Percentiles rank a stretch among this genome's conserved stretches.
These are phyloP conservation scores for Penicillium paxilli DNA, from an alignment of 495 filamentous ascomycete genomes.

Conservation along the genomic window DNA sequence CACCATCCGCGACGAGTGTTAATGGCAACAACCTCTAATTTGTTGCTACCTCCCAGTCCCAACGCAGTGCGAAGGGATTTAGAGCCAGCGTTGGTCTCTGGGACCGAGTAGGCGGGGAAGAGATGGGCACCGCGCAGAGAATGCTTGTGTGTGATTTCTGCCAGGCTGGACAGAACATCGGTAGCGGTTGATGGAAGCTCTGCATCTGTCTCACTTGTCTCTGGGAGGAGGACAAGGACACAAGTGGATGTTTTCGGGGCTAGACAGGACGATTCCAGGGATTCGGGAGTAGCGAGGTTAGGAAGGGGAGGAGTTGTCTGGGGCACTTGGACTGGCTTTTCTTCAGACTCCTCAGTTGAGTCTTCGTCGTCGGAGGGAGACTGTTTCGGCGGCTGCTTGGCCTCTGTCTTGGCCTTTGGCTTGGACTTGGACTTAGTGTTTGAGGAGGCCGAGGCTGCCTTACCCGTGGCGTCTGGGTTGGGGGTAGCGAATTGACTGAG, in stretches of 20 bases:
- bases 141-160: constrained; percentile 76
- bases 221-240: constrained; percentile 75
- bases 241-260: constrained; percentile 77
- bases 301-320: constrained; percentile 41
- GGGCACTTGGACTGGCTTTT: constrained; percentile 50
- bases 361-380: constrained; percentile 34
- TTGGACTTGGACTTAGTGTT: constrained; percentile 49
- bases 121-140: constrained; percentile 60
- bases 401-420: constrained; percentile 33
- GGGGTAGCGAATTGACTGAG: constrained; percentile 74
- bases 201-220: constrained; percentile 47
- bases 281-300: constrained; percentile 54
- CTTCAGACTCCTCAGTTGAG: constrained; percentile 35
- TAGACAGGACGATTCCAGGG: constrained; percentile 71
- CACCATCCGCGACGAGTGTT: constrained; percentile 88
- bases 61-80: constrained; percentile 59
- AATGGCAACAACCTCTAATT: constrained; percentile 69
- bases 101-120: constrained; percentile 81
- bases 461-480: constrained; percentile 58
- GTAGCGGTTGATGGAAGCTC: constrained; percentile 43
- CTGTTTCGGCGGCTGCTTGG: constrained; percentile 33
- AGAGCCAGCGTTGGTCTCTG: constrained; percentile 59
- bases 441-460: constrained; percentile 44
- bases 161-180: constrained; percentile 62
- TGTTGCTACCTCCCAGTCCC: constrained; percentile 48